Conservation (phyloP, 768 basidiomycete species). For the Mycena sanguinolenta region DNA sequence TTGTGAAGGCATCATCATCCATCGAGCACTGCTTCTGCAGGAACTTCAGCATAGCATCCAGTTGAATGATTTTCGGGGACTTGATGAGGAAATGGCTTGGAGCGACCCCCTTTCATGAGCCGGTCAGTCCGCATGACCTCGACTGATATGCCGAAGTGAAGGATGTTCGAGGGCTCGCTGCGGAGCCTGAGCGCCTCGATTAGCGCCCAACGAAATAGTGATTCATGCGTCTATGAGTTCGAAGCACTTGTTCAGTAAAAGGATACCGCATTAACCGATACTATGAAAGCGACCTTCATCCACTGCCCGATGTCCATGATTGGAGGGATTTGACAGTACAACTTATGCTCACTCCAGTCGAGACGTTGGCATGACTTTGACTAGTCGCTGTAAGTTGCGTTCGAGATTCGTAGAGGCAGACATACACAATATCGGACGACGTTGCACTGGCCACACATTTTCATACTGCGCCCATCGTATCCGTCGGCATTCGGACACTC, state of each 20-base stretch:
- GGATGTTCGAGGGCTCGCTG: conserved; percentile 2
- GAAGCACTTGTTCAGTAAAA: neutral
- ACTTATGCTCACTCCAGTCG: conserved; percentile 17
- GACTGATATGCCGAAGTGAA: neutral
- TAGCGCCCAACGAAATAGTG: conserved; percentile 19
- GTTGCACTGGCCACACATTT: conserved; percentile 15
- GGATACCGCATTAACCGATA: neutral
- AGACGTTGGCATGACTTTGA: conserved; percentile 11
- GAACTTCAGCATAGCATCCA: neutral
- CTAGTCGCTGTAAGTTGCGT: neutral
- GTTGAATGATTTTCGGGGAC: neutral
- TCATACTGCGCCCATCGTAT: conserved; percentile 17
- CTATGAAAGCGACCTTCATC: conserved; percentile 7
- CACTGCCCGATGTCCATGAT: conserved; percentile 19
- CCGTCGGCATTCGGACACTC: conserved; percentile 8
- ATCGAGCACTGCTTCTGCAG: no score
- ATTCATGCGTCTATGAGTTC: neutral
- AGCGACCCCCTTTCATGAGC: conserved; percentile 10
- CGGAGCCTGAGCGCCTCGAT: conserved; percentile 18
- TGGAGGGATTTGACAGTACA: conserved; percentile 20
- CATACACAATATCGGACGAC: conserved; percentile 18
- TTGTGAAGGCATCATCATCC: no score
- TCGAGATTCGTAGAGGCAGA: neutral
- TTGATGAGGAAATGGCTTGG: conserved; percentile 20
- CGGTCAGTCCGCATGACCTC: neutral